Evolutionary conservation across 345 rosid genomes (phyloP).

Genomic region (Ceriops tagal): DNA sequence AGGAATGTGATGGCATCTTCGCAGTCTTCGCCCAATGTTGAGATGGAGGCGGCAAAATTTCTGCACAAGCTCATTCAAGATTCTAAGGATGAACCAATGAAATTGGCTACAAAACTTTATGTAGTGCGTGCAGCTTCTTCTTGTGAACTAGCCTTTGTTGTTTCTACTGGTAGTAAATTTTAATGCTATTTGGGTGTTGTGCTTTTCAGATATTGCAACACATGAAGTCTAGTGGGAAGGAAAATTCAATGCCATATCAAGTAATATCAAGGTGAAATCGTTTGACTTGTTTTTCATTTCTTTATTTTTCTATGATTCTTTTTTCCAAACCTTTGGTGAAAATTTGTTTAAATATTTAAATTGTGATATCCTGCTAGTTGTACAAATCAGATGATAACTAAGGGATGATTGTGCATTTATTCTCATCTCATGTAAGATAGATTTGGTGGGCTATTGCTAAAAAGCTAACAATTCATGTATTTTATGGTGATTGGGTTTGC

Average conservation of each 20-base stretch:
- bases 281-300: slow-evolving; percentile 1
- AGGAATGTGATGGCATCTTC: slow-evolving; percentile 49
- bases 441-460: neutral
- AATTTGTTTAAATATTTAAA: too few relatives aligned
- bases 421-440: neutral
- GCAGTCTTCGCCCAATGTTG: slow-evolving; percentile 73
- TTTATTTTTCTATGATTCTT: neutral
- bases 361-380: too few relatives aligned
- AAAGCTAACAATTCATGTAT: neutral
- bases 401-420: neutral
- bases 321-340: neutral
- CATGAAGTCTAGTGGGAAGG: slow-evolving; percentile 97
- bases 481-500: slow-evolving; percentile 4
- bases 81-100: slow-evolving; percentile 90
- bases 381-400: neutral
- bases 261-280: slow-evolving; percentile 83
- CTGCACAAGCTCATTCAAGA: slow-evolving; percentile 97
- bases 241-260: slow-evolving; percentile 98
- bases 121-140: slow-evolving; percentile 50
- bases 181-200: neutral
- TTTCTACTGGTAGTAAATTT: neutral
- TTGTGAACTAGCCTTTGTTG: neutral
- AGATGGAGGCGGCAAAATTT: slow-evolving; percentile 97
- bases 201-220: slow-evolving; percentile 80
- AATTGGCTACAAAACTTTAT: slow-evolving; percentile 88